Base-by-base conservation (phyloP, 305 asterid species). In the Fraxinus velutina region DNA sequence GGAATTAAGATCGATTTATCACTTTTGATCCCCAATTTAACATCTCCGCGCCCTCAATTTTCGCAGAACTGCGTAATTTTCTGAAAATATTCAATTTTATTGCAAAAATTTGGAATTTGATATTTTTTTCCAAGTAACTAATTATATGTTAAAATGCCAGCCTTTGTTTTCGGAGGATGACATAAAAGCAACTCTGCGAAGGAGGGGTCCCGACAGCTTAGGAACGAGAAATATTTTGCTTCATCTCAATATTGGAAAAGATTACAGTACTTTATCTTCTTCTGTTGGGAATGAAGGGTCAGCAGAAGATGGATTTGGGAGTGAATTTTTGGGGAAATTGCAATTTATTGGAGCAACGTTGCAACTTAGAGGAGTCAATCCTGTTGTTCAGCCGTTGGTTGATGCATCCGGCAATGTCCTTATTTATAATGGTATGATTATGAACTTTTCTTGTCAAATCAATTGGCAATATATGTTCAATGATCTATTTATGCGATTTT, bases 161-260 rank as follows among this genome's bases (percentile, higher is more conserved):
- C 76, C 76, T 81, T 74, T 87, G 57, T 88, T 89, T 78, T 86
- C 89, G 34, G 92, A 84, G 77, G 95, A 90, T 29, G 96, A 86
- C 74, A 88, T 93, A 55, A 91, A 86, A 86, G 83, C 44, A 60
- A 92, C 89, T 73, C 81, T 95, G 77, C 85, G 74, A 72, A 89
- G 96, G 88, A 92, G 99, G 87, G 99, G 99, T 17, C 99, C 99
- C 30, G 96, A 93, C 80, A 92, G 94, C 86, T 78, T 93, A 70
- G 97, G 96, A 74, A 83, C 91, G 85, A 90, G 82, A 82, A 77
- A 44, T 85, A 78, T 93, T 79, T 44, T 84, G 78, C 79, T 93
- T 42, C 80, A 82, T 82, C 76, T 88, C 6, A 82, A 76, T 17
- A 50, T 39, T 27, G 73, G 83, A 5, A 24, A 62, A 37, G 84